Evolutionary conservation across 345 rosid species (phyloP).

Genomic region (Citrus mangshanensis): DNA sequence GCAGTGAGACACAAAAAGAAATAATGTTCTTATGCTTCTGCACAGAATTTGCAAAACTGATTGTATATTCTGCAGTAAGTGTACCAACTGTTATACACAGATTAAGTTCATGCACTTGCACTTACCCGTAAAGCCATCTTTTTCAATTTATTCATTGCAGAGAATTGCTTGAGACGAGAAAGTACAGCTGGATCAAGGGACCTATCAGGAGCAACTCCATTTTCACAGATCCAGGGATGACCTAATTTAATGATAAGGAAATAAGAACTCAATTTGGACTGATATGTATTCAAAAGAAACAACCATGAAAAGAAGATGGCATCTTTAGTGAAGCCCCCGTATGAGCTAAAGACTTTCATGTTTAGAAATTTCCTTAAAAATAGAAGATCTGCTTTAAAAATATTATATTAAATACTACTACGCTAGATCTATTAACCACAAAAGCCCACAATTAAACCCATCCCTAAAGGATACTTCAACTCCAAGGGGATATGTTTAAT

Average conservation of each 20-base stretch:
- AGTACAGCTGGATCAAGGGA: slow-evolving; percentile 92
- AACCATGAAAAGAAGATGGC: background rate
- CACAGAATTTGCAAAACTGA: background rate
- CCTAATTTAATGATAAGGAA: slow-evolving; percentile 37
- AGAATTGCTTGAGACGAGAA: slow-evolving; percentile 94
- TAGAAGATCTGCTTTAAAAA: background rate
- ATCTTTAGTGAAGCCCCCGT: background rate
- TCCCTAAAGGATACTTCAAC: too few species aligned
- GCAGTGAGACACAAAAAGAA: background rate
- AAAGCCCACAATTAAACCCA: background rate
- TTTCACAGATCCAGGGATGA: slow-evolving; percentile 98
- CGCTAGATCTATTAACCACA: background rate
- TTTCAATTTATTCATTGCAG: slow-evolving; percentile 97
- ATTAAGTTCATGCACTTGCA: slow-evolving; percentile 19
- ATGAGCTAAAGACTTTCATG: background rate
- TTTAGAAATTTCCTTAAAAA: background rate
- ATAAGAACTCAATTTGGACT: background rate
- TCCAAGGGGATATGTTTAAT: too few species aligned
- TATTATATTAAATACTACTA: background rate
- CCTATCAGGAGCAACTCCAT: slow-evolving; percentile 98
- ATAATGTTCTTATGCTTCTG: background rate
- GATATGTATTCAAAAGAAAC: background rate
- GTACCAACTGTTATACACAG: background rate
- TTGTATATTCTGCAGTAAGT: background rate
- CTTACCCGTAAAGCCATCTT: slow-evolving; percentile 97